phyloP scores from a whole-genome alignment of 352 stramenopile genomes.

The Blastocystis sp. region DNA sequence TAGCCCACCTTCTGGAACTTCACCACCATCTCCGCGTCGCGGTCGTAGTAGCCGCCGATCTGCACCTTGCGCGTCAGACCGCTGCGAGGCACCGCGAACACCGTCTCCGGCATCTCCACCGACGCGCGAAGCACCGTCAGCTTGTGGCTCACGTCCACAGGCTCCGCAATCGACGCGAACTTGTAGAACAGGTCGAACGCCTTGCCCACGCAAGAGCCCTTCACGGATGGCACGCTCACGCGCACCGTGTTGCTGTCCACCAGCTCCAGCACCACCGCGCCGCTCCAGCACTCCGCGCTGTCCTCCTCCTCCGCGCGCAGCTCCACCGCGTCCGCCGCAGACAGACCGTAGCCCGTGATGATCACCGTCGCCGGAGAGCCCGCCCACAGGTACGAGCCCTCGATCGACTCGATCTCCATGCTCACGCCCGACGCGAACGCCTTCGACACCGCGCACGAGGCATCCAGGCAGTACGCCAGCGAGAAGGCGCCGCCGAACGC shows the following conservation, averaged over 20 bases:
- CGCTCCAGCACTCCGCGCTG: background rate
- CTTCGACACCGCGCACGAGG: background rate
- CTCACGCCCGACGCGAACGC: slow-evolving; percentile 15
- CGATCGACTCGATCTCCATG: slow-evolving; percentile 45
- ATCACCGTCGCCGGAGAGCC: background rate
- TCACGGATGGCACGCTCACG: slow-evolving; percentile 10
- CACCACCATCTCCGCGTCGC: background rate
- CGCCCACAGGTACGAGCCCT: background rate
- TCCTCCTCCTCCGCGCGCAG: background rate
- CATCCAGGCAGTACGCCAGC: slow-evolving; percentile 44
- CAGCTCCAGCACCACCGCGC: background rate
- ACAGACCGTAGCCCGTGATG: slow-evolving; percentile 48
- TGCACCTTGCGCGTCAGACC: slow-evolving; percentile 9
- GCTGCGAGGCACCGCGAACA: slow-evolving; percentile 55
- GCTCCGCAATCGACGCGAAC: background rate
- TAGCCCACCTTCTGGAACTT: slow-evolving; percentile 15
- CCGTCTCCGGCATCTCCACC: background rate
- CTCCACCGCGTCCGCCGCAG: slow-evolving; percentile 1
- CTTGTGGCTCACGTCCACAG: slow-evolving; percentile 3
- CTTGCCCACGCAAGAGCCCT: slow-evolving; percentile 21
- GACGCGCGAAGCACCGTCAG: slow-evolving; percentile 16
- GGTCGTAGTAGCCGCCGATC: slow-evolving; percentile 1
- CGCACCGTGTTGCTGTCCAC: slow-evolving; percentile 40
- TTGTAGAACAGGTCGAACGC: slow-evolving; percentile 41
- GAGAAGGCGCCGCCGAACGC: slow-evolving; percentile 30